Percentiles rank a stretch among this genome's conserved stretches.
These are phyloP conservation scores for Panus rudis DNA, from an alignment of 768 basidiomycete species.

Conservation along the genomic window DNA sequence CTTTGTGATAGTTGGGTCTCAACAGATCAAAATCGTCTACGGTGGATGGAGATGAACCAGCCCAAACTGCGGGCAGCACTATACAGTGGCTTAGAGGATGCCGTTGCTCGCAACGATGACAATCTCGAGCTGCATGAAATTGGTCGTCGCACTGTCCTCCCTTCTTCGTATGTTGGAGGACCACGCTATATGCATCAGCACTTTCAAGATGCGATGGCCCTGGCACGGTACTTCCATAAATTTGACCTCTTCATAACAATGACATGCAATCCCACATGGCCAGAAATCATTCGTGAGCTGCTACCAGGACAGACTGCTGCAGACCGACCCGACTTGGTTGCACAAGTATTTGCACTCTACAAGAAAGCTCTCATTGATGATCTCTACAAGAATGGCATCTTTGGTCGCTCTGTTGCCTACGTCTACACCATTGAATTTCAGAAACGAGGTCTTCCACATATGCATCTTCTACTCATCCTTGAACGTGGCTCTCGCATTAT, in stretches of 20 bases:
- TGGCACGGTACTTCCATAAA: conserved; percentile 29
- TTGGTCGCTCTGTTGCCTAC: conserved; percentile 35
- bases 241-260: conserved; percentile 45
- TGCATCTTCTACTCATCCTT: conserved; percentile 43
- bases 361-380: conserved; percentile 24
- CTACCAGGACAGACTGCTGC: conserved; percentile 30
- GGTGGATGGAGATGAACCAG: conserved; percentile 30
- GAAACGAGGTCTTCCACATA: conserved; percentile 48
- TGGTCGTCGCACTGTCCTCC: conserved; percentile 31
- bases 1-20: conserved; percentile 40
- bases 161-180: conserved; percentile 36
- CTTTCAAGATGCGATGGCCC: conserved; percentile 40
- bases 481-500: conserved; percentile 24
- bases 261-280: conserved; percentile 47
- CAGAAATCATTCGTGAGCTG: conserved; percentile 33
- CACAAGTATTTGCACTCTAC: conserved; percentile 39
- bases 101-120: conserved; percentile 17
- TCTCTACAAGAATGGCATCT: conserved; percentile 30
- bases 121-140: conserved; percentile 23
- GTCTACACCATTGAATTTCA: conserved; percentile 54
- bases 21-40: conserved; percentile 33
- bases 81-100: conserved; percentile 30
- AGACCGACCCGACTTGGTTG: conserved; percentile 42
- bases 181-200: conserved; percentile 36
- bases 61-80: conserved; percentile 25